These are phyloP conservation scores for Rubroshorea leprosula DNA, from an alignment of 345 rosid species.

Conservation along the genomic window DNA sequence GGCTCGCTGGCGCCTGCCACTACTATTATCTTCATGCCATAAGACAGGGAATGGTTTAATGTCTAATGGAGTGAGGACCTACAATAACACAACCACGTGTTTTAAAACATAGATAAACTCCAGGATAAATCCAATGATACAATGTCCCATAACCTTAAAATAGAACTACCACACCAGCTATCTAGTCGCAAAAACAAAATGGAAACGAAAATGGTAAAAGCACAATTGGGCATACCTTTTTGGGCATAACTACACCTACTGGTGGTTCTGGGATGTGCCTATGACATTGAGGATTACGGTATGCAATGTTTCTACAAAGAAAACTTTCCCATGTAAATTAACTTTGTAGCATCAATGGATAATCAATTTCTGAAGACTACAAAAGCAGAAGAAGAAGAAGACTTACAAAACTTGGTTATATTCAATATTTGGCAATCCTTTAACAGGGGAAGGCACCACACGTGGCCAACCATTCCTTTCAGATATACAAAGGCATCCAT, in stretches of 20 bases:
- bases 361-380: conserved; percentile 9
- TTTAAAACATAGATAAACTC: conserved; percentile 1
- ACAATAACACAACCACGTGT: conserved; percentile 17
- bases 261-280: conserved; percentile 76
- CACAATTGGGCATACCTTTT: conserved; percentile 41
- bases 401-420: conserved; percentile 69
- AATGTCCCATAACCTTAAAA: neutral
- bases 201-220: neutral
- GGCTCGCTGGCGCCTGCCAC: conserved; percentile 63
- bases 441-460: conserved; percentile 55
- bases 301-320: conserved; percentile 62
- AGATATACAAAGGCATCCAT: conserved; percentile 68
- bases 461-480: conserved; percentile 50
- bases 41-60: conserved; percentile 73
- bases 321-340: neutral
- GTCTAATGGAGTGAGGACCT: conserved; percentile 67
- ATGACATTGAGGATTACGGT: conserved; percentile 46
- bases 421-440: conserved; percentile 56
- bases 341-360: conserved; percentile 5
- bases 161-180: neutral
- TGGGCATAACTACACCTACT: conserved; percentile 56
- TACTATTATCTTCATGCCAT: conserved; percentile 88
- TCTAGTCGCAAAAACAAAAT: neutral
- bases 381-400: conserved; percentile 21
- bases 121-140: neutral